Base-by-base conservation (phyloP, 345 rosid species). In the Rhizophora apiculata region DNA sequence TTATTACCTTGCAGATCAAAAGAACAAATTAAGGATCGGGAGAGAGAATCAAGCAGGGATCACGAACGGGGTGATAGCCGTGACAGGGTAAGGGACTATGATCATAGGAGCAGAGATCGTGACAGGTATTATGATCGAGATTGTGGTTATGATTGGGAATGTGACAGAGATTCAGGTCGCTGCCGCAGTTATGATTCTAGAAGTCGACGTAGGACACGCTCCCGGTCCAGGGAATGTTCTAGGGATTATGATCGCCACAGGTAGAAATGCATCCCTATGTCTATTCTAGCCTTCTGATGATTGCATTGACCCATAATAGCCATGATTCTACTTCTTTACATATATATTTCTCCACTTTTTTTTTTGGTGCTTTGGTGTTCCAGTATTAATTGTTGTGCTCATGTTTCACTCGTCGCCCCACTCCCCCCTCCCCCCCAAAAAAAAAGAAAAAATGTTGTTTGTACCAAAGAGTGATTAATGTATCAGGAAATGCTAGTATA, bases 161-260 rank as follows among this genome's bases (percentile, higher is more conserved):
- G 84, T 67, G 90, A 87, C 24, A 72, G 93, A 72, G 91, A 84
- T 77, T 75, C 79, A 36, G 91, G 89, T 65, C 90, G 80, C 43
- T 73, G 90, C 62, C 90, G 89, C n/a, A 79, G 77, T 78, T 87
- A 86, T 83, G 97, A 94, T 67, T 84, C 98, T 29, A 86, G 93
- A 84, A 86, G 86, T 73, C 75, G 79, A 53, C 91, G 79, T 53
- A 86, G 96, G 74, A 92, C 99, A 0, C 93, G 89, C 39, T 94
- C 98, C 21, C 82, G 90, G 62, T 94, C 97, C 6, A 83, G 72
- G 82, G 98, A 93, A 71, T 89, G 75, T 60, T 77, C 88, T 0
- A 84, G 96, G 80, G 96, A 92, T 75, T 81, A 85, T 83, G 96
- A 92, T 72, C 89, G 88, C 70, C 96, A 82, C 87, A 89, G 96